Percentiles rank a stretch among this genome's conserved stretches.
Conservation (phyloP, 148 eudicot genomes). For the Persicaria tinctoria region DNA sequence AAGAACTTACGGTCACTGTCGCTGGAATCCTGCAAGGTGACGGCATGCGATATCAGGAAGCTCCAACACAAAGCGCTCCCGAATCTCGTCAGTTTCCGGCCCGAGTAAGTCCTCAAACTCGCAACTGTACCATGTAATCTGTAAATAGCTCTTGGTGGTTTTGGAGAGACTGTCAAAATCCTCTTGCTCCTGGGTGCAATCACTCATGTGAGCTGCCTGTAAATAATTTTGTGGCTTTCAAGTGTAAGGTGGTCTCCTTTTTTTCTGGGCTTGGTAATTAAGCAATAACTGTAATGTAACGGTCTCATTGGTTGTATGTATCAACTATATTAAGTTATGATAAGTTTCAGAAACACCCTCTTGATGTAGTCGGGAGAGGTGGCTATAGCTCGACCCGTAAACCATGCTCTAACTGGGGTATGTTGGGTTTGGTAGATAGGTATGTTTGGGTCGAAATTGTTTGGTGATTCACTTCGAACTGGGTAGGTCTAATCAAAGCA, state of each 20-base stretch:
- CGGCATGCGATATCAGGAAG: constrained; percentile 65
- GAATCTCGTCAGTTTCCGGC: constrained; percentile 62
- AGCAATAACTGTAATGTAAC: background rate
- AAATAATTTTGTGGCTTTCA: background rate
- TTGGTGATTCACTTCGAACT: no score
- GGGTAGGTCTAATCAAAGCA: no score
- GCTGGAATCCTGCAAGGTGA: constrained; percentile 86
- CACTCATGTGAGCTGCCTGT: constrained; percentile 8
- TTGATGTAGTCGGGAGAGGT: no score
- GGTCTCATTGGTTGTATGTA: constrained; percentile 1
- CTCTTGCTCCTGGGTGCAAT: constrained; percentile 5
- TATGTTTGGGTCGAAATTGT: no score
- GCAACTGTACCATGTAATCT: background rate
- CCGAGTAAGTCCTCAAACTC: constrained; percentile 35
- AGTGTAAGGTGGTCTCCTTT: background rate
- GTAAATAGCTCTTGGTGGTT: constrained; percentile 6
- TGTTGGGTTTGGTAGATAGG: no score
- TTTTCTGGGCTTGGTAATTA: background rate
- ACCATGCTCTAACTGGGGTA: no score
- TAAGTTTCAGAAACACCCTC: background rate
- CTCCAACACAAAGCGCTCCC: constrained; percentile 61
- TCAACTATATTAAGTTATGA: background rate
- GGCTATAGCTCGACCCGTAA: no score
- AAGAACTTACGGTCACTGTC: constrained; percentile 69
- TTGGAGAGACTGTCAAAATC: background rate